Conservation (phyloP, 1,284 basidiomycete species). For the Boletellus deceptivus region DNA sequence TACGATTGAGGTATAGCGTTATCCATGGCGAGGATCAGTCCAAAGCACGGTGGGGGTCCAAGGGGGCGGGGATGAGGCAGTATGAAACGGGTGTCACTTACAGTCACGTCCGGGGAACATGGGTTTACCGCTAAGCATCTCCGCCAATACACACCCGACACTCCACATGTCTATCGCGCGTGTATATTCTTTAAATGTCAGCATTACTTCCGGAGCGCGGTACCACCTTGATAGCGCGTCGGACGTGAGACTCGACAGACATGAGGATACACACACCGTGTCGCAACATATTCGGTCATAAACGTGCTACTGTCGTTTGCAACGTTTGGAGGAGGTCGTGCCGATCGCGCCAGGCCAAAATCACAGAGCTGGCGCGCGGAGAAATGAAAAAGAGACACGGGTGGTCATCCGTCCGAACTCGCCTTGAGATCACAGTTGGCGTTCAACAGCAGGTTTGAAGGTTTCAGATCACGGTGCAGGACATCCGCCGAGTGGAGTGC, state of each 20-base stretch:
- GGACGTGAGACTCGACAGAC: not conserved
- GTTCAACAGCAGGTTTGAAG: constrained; percentile 88
- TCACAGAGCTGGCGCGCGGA: constrained; percentile 69
- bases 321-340: constrained; percentile 75
- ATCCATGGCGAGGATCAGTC: not conserved
- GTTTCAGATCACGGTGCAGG: constrained; percentile 88
- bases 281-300: constrained; percentile 95
- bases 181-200: constrained; percentile 93
- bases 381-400: constrained; percentile 5
- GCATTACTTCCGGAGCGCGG: constrained; percentile 92
- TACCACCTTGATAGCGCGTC: constrained; percentile 68
- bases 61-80: constrained; percentile 1
- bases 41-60: not conserved
- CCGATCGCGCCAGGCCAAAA: constrained; percentile 87
- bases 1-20: not conserved
- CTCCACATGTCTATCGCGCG: constrained; percentile 93
- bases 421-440: constrained; percentile 95
- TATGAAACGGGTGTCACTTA: constrained; percentile 28
- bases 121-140: constrained; percentile 90
- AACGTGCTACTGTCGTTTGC: constrained; percentile 84
- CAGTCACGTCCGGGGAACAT: constrained; percentile 89
- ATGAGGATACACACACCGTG: constrained; percentile 47
- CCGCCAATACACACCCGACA: constrained; percentile 90
- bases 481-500: constrained; percentile 90
- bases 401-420: constrained; percentile 12